phyloP scores from a whole-genome alignment of 768 basidiomycete genomes.

The Rhizopogon vesiculosus region DNA sequence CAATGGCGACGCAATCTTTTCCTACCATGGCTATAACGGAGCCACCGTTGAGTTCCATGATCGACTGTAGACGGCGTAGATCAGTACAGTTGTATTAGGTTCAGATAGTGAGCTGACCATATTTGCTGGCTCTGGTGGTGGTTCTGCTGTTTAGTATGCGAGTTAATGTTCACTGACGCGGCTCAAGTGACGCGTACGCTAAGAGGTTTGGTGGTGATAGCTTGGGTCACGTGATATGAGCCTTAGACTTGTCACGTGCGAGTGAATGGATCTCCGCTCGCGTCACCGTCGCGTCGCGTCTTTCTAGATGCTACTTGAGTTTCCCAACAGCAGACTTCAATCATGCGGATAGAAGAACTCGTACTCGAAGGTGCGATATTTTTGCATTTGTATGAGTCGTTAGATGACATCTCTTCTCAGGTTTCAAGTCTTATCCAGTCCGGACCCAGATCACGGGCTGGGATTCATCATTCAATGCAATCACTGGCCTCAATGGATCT shows the following conservation, averaged over 20 bases:
- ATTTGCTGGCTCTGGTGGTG: neutral
- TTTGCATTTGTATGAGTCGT: neutral
- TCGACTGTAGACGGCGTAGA: constrained; percentile 47
- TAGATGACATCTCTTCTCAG: constrained; percentile 31
- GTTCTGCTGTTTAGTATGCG: neutral
- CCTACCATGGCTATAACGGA: constrained; percentile 99
- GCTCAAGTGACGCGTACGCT: neutral
- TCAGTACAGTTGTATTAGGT: neutral
- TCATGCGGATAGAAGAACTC: constrained; percentile 92
- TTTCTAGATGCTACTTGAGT: neutral
- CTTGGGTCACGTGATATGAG: too few species aligned
- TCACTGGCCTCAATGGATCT: constrained; percentile 92
- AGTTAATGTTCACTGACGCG: neutral
- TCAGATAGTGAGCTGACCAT: neutral
- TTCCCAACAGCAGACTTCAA: constrained; percentile 10
- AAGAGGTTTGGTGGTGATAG: too few species aligned
- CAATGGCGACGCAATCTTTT: constrained; percentile 98
- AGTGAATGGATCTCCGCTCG: constrained; percentile 18
- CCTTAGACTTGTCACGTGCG: constrained; percentile 12
- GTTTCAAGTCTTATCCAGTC: constrained; percentile 98
- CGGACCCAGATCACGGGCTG: constrained; percentile 95
- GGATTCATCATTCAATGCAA: constrained; percentile 98
- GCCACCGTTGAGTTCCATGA: constrained; percentile 94
- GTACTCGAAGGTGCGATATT: constrained; percentile 75
- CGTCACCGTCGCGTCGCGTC: constrained; percentile 27